Percentiles rank a stretch among this genome's conserved stretches.
Conservation (phyloP, 495 filamentous ascomycete species). For the Penicillium simplicissimum region DNA sequence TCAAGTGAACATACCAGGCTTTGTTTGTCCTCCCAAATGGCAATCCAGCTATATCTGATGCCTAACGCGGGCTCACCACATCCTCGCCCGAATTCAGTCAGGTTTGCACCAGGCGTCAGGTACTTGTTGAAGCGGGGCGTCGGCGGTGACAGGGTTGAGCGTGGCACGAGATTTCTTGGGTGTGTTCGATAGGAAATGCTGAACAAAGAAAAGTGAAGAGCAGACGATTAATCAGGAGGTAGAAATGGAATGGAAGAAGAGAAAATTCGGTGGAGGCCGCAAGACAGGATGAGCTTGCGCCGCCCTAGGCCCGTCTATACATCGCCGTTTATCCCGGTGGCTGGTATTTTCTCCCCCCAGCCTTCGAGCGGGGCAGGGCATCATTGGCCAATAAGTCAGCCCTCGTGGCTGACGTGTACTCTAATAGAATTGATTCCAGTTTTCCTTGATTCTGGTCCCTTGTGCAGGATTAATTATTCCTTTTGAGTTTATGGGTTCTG, state of each 20-base stretch:
- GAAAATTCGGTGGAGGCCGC: slow-evolving; percentile 3
- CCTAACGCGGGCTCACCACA: slow-evolving; percentile 26
- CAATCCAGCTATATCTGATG: slow-evolving; percentile 28
- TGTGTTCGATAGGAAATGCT: background rate
- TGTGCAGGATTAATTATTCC: background rate
- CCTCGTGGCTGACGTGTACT: background rate
- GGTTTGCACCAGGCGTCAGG: slow-evolving; percentile 8
- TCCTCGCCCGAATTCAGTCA: slow-evolving; percentile 16
- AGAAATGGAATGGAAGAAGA: slow-evolving; percentile 14
- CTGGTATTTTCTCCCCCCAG: slow-evolving; percentile 30
- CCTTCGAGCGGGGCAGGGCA: slow-evolving; percentile 27
- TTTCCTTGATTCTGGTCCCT: background rate
- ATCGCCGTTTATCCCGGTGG: slow-evolving; percentile 29
- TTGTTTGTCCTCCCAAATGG: background rate
- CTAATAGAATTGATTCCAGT: background rate
- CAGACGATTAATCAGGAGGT: slow-evolving; percentile 6
- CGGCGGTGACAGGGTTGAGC: slow-evolving; percentile 13
- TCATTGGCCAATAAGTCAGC: slow-evolving; percentile 6
- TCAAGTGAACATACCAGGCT: slow-evolving; percentile 8
- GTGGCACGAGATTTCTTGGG: slow-evolving; percentile 10
- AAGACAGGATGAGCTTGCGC: slow-evolving; percentile 2
- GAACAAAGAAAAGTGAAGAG: slow-evolving; percentile 3
- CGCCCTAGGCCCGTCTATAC: slow-evolving; percentile 16
- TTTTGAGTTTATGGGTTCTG: background rate
- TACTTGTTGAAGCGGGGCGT: slow-evolving; percentile 7